These are phyloP conservation scores for Aureococcus anophagefferens DNA, from an alignment of 108 stramenopile species.

Conservation along the genomic window DNA sequence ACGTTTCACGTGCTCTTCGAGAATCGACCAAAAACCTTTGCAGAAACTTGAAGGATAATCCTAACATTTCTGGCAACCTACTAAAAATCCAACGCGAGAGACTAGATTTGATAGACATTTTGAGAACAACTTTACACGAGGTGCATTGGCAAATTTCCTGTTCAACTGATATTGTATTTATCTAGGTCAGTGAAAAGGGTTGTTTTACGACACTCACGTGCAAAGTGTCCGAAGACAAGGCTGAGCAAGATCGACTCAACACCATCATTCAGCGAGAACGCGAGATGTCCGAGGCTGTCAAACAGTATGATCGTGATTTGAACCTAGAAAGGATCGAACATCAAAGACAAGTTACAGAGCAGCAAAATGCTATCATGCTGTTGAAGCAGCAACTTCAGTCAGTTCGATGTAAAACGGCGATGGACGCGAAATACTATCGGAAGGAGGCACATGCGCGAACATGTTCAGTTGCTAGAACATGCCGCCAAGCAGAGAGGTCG, in stretches of 20 bases:
- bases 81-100: constrained; percentile 51
- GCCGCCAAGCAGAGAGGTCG: background rate
- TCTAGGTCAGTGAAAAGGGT: background rate
- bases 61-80: constrained; percentile 51
- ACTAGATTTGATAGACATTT: constrained; percentile 38
- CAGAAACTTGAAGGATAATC: constrained; percentile 51
- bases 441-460: background rate
- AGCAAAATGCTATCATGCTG: background rate
- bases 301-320: background rate
- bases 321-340: background rate
- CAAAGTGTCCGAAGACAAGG: constrained; percentile 2
- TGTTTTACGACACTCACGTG: background rate
- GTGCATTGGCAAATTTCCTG: constrained; percentile 12
- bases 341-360: background rate
- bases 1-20: constrained; percentile 43
- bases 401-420: background rate
- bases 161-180: too few relatives aligned
- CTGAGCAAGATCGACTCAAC: background rate
- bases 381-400: background rate
- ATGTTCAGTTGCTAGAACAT: background rate
- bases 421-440: background rate
- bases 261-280: constrained; percentile 1
- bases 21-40: constrained; percentile 51
- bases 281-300: background rate
- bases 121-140: constrained; percentile 28